A percentile compares a stretch with the other conserved stretches of the same genome.
These are phyloP conservation scores for Fusarium anguioides DNA, from an alignment of 2,329 filamentous ascomycete species.

Conservation along the genomic window DNA sequence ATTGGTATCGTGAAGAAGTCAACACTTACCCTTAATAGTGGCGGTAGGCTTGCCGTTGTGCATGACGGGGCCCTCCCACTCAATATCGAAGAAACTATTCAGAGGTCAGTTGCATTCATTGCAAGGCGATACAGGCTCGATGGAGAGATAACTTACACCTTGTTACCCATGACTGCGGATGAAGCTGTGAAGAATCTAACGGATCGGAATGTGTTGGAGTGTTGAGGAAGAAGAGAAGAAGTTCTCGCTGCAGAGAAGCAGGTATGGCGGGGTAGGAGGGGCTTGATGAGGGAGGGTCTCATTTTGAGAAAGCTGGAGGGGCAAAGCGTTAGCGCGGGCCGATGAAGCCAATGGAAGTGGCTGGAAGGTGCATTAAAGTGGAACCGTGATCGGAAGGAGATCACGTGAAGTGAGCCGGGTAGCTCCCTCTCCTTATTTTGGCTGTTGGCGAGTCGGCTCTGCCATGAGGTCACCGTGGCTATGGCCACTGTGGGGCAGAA, in stretches of 20 bases:
- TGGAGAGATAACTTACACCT: slow-evolving; percentile 67
- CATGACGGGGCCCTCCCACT: slow-evolving; percentile 78
- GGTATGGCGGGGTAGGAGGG: slow-evolving; percentile 60
- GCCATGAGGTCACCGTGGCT: slow-evolving; percentile 45
- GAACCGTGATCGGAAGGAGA: slow-evolving; percentile 26
- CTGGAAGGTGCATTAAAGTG: slow-evolving; percentile 7
- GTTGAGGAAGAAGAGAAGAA: slow-evolving; percentile 57
- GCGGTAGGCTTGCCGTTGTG: slow-evolving; percentile 67
- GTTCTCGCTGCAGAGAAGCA: slow-evolving; percentile 54
- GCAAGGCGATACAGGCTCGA: slow-evolving; percentile 19
- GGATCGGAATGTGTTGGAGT: slow-evolving; percentile 54
- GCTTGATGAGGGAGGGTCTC: slow-evolving; percentile 58
- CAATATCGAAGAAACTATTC: slow-evolving; percentile 75
- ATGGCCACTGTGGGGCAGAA: slow-evolving; percentile 32
- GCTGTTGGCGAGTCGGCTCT: slow-evolving; percentile 12
- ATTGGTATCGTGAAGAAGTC: slow-evolving; percentile 4
- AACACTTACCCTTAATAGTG: slow-evolving; percentile 68
- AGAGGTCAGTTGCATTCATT: slow-evolving; percentile 38
- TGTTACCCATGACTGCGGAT: slow-evolving; percentile 76
- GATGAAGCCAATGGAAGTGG: slow-evolving; percentile 43
- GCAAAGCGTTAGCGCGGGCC: slow-evolving; percentile 53
- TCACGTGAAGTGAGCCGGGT: slow-evolving; percentile 47
- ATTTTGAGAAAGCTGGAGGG: slow-evolving; percentile 58
- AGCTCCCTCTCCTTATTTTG: slow-evolving; percentile 32
- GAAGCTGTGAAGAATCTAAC: slow-evolving; percentile 63